Percentiles rank a stretch among this genome's conserved stretches.
Evolutionary conservation across 176 grass and related monocot genomes (phyloP).

Genomic region (Oropetium thomaeum): DNA sequence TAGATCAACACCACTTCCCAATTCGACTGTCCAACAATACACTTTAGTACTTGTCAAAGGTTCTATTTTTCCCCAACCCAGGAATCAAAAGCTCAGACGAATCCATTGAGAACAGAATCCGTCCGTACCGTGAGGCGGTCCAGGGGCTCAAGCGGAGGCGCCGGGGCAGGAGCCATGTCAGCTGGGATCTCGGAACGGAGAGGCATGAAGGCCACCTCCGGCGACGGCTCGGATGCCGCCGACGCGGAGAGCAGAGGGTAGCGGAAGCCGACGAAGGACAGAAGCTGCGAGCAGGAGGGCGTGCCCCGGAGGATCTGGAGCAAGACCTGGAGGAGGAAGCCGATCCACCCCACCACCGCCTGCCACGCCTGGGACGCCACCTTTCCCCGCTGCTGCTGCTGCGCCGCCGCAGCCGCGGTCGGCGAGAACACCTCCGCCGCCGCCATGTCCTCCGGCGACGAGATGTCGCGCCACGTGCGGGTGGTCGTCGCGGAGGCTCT

Average conservation of each 20-base stretch:
- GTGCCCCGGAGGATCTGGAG: slow-evolving; percentile 86
- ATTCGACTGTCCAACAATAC: slow-evolving; percentile 13
- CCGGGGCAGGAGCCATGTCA: slow-evolving; percentile 43
- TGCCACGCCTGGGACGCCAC: slow-evolving; percentile 68
- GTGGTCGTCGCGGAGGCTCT: not conserved
- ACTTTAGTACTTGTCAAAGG: slow-evolving; percentile 9
- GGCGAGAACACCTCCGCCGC: slow-evolving; percentile 57
- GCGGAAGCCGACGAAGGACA: slow-evolving; percentile 88
- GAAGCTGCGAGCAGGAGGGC: slow-evolving; percentile 80
- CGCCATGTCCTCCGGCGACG: slow-evolving; percentile 40
- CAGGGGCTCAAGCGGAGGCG: slow-evolving; percentile 37
- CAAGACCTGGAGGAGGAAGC: slow-evolving; percentile 73
- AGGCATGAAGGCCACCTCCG: slow-evolving; percentile 69
- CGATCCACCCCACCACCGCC: slow-evolving; percentile 75
- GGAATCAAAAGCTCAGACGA: slow-evolving; percentile 14
- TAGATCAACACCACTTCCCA: slow-evolving; percentile 17
- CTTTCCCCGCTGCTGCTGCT: slow-evolving; percentile 54
- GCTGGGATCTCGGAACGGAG: slow-evolving; percentile 66
- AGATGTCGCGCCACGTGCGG: not conserved
- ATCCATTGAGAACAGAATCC: slow-evolving; percentile 35
- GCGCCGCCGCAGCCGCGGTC: slow-evolving; percentile 41
- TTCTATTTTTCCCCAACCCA: not conserved
- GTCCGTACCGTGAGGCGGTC: slow-evolving; percentile 71
- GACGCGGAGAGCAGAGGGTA: slow-evolving; percentile 62
- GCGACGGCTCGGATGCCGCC: slow-evolving; percentile 37